Base-by-base conservation (phyloP, 2,329 filamentous ascomycete species). In the Curvularia sp. region DNA sequence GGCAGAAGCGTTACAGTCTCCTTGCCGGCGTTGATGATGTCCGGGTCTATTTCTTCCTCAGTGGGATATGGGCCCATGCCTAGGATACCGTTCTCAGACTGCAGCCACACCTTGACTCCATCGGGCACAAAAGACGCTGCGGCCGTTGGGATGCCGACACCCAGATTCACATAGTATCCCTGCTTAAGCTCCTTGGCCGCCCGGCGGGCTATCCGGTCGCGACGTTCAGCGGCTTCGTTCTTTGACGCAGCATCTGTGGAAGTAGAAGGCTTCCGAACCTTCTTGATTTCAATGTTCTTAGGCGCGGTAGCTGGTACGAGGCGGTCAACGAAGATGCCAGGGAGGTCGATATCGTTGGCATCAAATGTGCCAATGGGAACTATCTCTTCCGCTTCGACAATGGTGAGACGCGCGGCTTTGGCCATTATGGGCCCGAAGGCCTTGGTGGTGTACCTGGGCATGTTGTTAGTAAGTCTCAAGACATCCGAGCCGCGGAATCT, bases 121-220 rank as follows among this genome's bases (percentile, higher is more conserved):
- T 66, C 52, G 3, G 73, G 73, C 1, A 96, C 91, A 71, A 94
- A 96, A 55, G 85, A 88, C 1, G 93, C 92, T 1, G 92, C 92
- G 49, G 95, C 85, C 87, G 95, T 96, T 49, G 93, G 93, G 88
- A 96, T 96, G 58, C 93, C 93, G 67, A 96, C 96, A 59, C 93
- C 93, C 55, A 96, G 79, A 79, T 96, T 96, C 66, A 92, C 92
- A 77, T 96, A 96, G 90, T 94, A 95, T 78, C 92, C 92, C 77
- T 96, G 93, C 84, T 94, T 91, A 81, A 96, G 94, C 80, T 96
- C 92, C 81, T 93, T 94, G 49, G 92, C 91, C 0, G 92, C 92
- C 57, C 92, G 85, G 57, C 86, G 85, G 19, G 95, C 91, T 73
- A 96, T 97, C 57, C 89, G 86, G 78, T 95, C 90, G 60, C 93